phyloP scores from a whole-genome alignment of 2,329 filamentous ascomycete species.

The Aspergillus brunneoviolaceus region DNA sequence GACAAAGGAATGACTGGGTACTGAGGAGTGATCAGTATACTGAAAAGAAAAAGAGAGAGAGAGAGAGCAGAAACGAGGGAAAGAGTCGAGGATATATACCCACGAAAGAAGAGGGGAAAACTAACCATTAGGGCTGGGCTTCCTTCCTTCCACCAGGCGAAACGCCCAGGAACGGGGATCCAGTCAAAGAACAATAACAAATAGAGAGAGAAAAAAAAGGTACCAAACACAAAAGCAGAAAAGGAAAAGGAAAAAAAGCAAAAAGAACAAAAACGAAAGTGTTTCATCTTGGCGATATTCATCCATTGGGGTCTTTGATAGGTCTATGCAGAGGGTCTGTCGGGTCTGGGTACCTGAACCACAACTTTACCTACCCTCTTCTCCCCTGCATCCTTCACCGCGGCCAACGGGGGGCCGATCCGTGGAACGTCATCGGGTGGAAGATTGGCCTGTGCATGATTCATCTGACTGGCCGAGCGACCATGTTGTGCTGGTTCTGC shows the following conservation, averaged over 20 bases:
- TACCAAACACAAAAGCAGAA: neutral
- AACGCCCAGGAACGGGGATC: neutral
- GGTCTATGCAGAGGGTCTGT: too few relatives aligned
- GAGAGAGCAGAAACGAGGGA: neutral
- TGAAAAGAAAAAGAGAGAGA: neutral
- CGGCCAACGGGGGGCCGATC: neutral
- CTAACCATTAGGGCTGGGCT: neutral
- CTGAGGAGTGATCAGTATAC: constrained; percentile 1
- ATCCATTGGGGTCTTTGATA: too few relatives aligned
- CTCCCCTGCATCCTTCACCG: constrained; percentile 5
- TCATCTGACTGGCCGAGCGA: too few relatives aligned
- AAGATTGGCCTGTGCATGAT: neutral
- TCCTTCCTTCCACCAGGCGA: neutral
- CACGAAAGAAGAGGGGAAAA: too few relatives aligned
- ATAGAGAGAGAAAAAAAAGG: neutral
- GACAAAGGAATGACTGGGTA: constrained; percentile 8
- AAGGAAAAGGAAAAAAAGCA: neutral
- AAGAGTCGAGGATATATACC: neutral
- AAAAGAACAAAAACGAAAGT: neutral
- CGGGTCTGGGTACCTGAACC: too few relatives aligned
- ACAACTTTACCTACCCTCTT: neutral
- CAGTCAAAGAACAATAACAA: neutral
- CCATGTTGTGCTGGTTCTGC: too few relatives aligned
- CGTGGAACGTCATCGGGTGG: constrained; percentile 7
- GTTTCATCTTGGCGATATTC: too few relatives aligned